Base-by-base conservation (phyloP, 2,329 filamentous ascomycete species). In the Cercospora janseana region DNA sequence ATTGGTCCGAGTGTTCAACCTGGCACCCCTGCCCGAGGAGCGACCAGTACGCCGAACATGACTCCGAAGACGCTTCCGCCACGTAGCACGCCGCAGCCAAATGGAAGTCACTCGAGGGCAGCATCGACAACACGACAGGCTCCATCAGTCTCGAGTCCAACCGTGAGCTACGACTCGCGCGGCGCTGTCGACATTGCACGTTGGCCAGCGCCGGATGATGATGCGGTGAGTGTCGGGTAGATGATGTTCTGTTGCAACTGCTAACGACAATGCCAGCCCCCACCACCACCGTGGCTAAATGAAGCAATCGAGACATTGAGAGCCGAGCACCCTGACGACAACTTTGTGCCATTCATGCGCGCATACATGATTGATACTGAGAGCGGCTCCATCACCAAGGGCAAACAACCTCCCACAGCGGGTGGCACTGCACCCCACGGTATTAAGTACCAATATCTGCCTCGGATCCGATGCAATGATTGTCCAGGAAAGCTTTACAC, bases 401-500 rank as follows among this genome's bases (percentile, higher is more conserved):
- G 21, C 71, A 75, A 66, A 63, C 38, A 54, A 20, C 63, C 66
- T 10, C 63, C 67, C 3, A 24, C 49, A 10, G 38, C 27, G 2
- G 77, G 75, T 28, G 74, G 79, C 35, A 74, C 77, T 12, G 72
- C 79, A 6, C 84, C 79, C 46, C 75, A 78, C 54, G 80, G 86
- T 55, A 75, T 88, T 54, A 87, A 86, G 63, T 88, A 86, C 60
- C 87, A 87, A 71, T 97, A 86, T 70, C 76, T 95, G 42, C 93
- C 93, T 6, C 80, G 93, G 43, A 96, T 98, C 57, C 80, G 88
- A 51, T 98, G 93, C 68, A 81, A 86, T 38, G 93, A 98, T 69
- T 97, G 93, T 67, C 88, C 89, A 0, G 89, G 88, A 23, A 97
- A 96, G 70, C 75, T 95, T 8, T 98, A 98, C 70, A 95, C 91